These are phyloP conservation scores for Paramecium sexaurelia DNA, from an alignment of 73 alveolate species.

Conservation along the genomic window DNA sequence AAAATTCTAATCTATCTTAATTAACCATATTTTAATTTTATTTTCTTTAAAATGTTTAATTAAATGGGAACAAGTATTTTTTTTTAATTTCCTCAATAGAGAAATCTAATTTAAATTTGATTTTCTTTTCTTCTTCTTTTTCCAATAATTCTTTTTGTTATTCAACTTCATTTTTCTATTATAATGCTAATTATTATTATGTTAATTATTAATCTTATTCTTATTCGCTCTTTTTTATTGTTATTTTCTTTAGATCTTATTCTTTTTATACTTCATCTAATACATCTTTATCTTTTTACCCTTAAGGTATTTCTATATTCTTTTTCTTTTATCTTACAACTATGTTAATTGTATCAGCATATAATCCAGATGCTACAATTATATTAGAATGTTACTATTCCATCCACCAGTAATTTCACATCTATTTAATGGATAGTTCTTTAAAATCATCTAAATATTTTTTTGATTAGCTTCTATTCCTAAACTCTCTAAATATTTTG, in stretches of 20 bases:
- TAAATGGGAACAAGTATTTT: slow-evolving; percentile 35
- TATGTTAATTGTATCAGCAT: slow-evolving; percentile 51
- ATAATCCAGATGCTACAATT: slow-evolving; percentile 48
- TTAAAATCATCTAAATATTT: slow-evolving; percentile 12
- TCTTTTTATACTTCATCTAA: neutral
- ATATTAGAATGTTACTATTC: slow-evolving; percentile 13
- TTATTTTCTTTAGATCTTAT: neutral
- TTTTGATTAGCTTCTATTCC: slow-evolving; percentile 49
- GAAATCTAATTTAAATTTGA: slow-evolving; percentile 29
- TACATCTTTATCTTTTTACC: neutral
- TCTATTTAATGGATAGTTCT: slow-evolving; percentile 39
- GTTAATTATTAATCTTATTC: neutral
- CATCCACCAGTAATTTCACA: slow-evolving; percentile 57
- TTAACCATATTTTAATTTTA: neutral
- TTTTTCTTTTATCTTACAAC: slow-evolving; percentile 30
- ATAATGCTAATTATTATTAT: neutral
- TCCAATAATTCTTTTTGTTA: slow-evolving; percentile 13
- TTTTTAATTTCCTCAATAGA: neutral
- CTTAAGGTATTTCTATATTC: neutral
- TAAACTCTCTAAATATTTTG: slow-evolving; percentile 46
- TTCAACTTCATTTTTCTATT: slow-evolving; percentile 21
- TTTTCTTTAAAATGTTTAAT: slow-evolving; percentile 25
- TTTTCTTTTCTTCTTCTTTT: slow-evolving; percentile 28
- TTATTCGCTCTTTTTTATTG: neutral
- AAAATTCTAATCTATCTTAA: slow-evolving; percentile 18